A percentile compares a stretch with the other conserved stretches of the same genome.
phyloP scores from a whole-genome alignment of 768 basidiomycete genomes.

The Fomitopsis pulvina region DNA sequence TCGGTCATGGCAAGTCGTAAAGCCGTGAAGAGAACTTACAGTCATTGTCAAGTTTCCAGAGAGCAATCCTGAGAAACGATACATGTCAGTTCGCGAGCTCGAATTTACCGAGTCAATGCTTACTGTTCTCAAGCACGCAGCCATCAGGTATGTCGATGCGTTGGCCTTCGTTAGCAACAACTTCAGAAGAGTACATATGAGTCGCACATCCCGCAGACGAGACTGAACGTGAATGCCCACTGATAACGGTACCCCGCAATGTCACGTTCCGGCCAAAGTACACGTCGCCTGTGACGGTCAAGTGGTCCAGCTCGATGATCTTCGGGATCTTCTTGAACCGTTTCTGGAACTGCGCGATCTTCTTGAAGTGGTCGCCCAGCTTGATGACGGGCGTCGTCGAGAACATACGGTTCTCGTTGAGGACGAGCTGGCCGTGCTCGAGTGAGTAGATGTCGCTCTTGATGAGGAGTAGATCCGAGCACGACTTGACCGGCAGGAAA shows the following conservation, averaged over 20 bases:
- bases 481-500: slow-evolving; percentile 88
- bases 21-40: slow-evolving; percentile 23
- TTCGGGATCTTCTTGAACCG: slow-evolving; percentile 93
- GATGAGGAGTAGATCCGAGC: slow-evolving; percentile 83
- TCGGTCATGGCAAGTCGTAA: too few species aligned
- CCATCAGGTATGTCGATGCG: slow-evolving; percentile 74
- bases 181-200: slow-evolving; percentile 8
- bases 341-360: slow-evolving; percentile 89
- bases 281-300: slow-evolving; percentile 90
- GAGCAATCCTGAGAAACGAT: slow-evolving; percentile 45
- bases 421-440: slow-evolving; percentile 79
- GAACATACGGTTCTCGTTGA: slow-evolving; percentile 81
- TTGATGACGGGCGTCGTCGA: slow-evolving; percentile 92
- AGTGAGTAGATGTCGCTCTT: slow-evolving; percentile 92
- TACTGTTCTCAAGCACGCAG: slow-evolving; percentile 62
- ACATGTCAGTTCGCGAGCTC: slow-evolving; percentile 10
- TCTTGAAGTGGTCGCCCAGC: slow-evolving; percentile 95
- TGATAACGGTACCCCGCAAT: slow-evolving; percentile 85
- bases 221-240: slow-evolving; percentile 25
- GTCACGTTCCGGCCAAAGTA: slow-evolving; percentile 85
- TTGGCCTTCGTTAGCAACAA: slow-evolving; percentile 74
- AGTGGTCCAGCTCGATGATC: slow-evolving; percentile 87
- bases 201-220: neutral
- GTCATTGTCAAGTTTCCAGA: slow-evolving; percentile 86
- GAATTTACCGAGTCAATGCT: slow-evolving; percentile 11